Conservation (phyloP, 352 stramenopile species). For the Blastocystis sp. region DNA sequence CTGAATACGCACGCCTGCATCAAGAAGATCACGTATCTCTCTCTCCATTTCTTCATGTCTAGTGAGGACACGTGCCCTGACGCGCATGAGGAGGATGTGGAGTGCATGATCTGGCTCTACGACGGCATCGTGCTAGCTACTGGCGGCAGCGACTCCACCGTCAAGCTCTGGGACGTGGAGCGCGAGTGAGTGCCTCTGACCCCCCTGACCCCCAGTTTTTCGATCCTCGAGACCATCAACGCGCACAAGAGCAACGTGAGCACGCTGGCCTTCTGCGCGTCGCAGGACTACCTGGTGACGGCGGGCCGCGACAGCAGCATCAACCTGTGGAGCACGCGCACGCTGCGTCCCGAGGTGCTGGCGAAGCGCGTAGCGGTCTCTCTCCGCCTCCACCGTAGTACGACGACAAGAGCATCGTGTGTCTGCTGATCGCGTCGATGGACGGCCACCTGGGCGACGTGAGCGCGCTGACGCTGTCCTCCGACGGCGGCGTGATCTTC, state of each 20-base stretch:
- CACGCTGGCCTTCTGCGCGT: slow-evolving; percentile 39
- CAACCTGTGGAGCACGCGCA: slow-evolving; percentile 29
- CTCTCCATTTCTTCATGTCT: not conserved
- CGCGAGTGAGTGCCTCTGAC: not conserved
- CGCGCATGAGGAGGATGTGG: slow-evolving; percentile 55
- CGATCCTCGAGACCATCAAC: slow-evolving; percentile 30
- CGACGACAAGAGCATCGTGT: slow-evolving; percentile 54
- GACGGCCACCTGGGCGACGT: slow-evolving; percentile 69
- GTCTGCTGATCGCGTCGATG: slow-evolving; percentile 35
- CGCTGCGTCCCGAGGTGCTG: slow-evolving; percentile 52
- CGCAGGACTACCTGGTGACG: not conserved
- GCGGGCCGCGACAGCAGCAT: slow-evolving; percentile 50
- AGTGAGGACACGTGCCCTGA: slow-evolving; percentile 18
- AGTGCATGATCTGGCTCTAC: slow-evolving; percentile 56
- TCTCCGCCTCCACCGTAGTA: not conserved
- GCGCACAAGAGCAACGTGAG: slow-evolving; percentile 60
- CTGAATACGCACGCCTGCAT: not conserved
- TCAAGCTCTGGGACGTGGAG: not conserved
- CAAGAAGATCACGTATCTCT: slow-evolving; percentile 23
- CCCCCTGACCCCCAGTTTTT: not conserved
- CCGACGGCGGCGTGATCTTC: too few relatives aligned
- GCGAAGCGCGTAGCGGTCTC: slow-evolving; percentile 12
- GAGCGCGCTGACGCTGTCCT: slow-evolving; percentile 9
- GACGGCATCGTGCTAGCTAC: not conserved
- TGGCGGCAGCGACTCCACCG: too few relatives aligned